Conservation (phyloP, 2,329 filamentous ascomycete species). For the Aureobasidium sp. region DNA sequence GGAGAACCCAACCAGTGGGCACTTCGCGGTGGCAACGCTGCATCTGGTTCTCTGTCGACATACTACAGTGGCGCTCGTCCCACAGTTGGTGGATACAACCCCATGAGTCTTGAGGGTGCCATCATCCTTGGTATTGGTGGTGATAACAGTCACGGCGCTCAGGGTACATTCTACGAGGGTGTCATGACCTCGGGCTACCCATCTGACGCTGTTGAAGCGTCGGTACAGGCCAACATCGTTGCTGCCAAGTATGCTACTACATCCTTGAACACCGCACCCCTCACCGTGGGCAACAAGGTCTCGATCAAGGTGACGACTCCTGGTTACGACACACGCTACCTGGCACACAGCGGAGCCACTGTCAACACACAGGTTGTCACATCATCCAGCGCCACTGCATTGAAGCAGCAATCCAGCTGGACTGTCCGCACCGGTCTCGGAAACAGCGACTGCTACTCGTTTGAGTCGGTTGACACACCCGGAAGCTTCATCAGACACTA, state of each 20-base stretch:
- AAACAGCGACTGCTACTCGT: neutral
- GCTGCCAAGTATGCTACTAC: conserved; percentile 35
- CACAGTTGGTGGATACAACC: conserved; percentile 43
- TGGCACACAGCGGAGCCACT: neutral
- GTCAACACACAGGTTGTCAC: neutral
- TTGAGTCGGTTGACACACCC: neutral
- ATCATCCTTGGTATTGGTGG: conserved; percentile 61
- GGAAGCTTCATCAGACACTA: neutral
- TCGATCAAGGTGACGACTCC: neutral
- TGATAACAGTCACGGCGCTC: conserved; percentile 51
- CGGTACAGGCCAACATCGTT: conserved; percentile 43
- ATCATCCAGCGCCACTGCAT: neutral
- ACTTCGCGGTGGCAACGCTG: conserved; percentile 49
- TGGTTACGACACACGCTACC: neutral
- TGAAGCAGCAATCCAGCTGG: neutral
- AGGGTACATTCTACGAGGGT: conserved; percentile 53
- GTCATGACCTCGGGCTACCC: conserved; percentile 57
- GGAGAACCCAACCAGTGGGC: conserved; percentile 48
- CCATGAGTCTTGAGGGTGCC: conserved; percentile 56
- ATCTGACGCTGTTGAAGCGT: conserved; percentile 48
- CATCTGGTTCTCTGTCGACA: conserved; percentile 41
- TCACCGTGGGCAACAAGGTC: neutral
- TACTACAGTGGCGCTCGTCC: conserved; percentile 41
- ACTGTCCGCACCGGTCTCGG: neutral
- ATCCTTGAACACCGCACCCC: neutral